These are phyloP conservation scores for Pulveroboletus sp. DNA, from an alignment of 768 basidiomycete genomes.

Conservation along the genomic window DNA sequence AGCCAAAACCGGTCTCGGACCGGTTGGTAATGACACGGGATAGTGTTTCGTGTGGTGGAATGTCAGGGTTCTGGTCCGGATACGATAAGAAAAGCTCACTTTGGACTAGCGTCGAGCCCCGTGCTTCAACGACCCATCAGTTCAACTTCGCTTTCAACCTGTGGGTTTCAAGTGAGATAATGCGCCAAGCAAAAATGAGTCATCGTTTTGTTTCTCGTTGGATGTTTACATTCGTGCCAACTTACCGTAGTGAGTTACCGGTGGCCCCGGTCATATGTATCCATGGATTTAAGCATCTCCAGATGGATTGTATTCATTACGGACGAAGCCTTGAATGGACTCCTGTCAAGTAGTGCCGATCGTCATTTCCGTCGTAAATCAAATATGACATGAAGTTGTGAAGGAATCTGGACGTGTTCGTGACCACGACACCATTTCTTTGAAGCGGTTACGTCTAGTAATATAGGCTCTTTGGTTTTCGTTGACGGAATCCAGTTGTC, in stretches of 20 bases:
- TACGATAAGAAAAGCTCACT: too few species aligned
- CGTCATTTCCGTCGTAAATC: constrained; percentile 11
- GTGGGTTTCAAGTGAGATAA: neutral
- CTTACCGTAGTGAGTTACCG: neutral
- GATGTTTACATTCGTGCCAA: neutral
- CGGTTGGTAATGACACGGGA: too few species aligned
- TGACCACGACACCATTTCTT: constrained; percentile 1
- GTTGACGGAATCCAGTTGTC: constrained; percentile 5
- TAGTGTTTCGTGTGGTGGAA: too few species aligned
- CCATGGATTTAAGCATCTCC: constrained; percentile 6
- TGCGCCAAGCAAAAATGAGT: neutral
- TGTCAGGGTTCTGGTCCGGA: too few species aligned
- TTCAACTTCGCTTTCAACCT: too few species aligned
- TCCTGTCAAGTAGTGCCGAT: constrained; percentile 9
- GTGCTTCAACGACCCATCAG: too few species aligned
- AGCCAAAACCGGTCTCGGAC: too few species aligned
- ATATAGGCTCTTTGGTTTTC: constrained; percentile 16
- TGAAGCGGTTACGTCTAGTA: constrained; percentile 19
- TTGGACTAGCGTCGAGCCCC: too few species aligned
- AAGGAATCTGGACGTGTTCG: neutral
- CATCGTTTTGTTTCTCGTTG: neutral
- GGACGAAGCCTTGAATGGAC: constrained; percentile 7
- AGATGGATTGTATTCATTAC: constrained; percentile 4
- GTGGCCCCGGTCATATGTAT: neutral
- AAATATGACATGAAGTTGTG: neutral